A percentile compares a stretch with the other conserved stretches of the same genome.
These are phyloP conservation scores for Metschnikowia kofuensis DNA, from an alignment of 805 yeast species.

Conservation along the genomic window DNA sequence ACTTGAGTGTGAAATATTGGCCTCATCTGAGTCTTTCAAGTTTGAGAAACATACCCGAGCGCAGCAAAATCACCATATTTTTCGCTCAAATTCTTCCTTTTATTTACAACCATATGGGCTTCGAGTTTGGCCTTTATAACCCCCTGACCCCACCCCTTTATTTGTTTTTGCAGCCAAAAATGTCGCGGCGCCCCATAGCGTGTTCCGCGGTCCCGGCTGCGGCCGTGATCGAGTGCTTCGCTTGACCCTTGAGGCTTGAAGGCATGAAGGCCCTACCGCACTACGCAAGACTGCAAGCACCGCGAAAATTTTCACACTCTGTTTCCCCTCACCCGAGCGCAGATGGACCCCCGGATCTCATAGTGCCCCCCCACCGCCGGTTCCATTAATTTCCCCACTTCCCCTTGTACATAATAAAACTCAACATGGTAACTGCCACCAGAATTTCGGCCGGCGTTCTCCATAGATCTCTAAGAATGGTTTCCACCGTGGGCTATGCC, in stretches of 20 bases:
- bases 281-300: background rate
- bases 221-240: background rate
- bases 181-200: too few relatives aligned
- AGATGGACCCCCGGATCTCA: slow-evolving; percentile 6
- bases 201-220: too few relatives aligned
- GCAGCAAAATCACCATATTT: too few relatives aligned
- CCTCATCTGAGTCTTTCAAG: too few relatives aligned
- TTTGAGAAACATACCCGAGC: too few relatives aligned
- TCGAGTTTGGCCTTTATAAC: too few relatives aligned
- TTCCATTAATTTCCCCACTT: slow-evolving; percentile 14
- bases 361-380: background rate
- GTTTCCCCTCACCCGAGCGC: slow-evolving; percentile 10
- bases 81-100: too few relatives aligned
- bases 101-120: too few relatives aligned
- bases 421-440: slow-evolving; percentile 13
- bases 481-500: slow-evolving; percentile 21
- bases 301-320: slow-evolving; percentile 16
- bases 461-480: slow-evolving; percentile 17
- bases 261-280: too few relatives aligned
- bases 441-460: slow-evolving; percentile 9
- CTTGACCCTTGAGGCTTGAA: background rate
- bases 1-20: too few relatives aligned
- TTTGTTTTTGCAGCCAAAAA: too few relatives aligned
- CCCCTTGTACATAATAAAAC: slow-evolving; percentile 4
- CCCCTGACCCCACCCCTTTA: too few relatives aligned